Base-by-base conservation (phyloP, 2,329 filamentous ascomycete species). In the Alternaria novae-zelandiae region DNA sequence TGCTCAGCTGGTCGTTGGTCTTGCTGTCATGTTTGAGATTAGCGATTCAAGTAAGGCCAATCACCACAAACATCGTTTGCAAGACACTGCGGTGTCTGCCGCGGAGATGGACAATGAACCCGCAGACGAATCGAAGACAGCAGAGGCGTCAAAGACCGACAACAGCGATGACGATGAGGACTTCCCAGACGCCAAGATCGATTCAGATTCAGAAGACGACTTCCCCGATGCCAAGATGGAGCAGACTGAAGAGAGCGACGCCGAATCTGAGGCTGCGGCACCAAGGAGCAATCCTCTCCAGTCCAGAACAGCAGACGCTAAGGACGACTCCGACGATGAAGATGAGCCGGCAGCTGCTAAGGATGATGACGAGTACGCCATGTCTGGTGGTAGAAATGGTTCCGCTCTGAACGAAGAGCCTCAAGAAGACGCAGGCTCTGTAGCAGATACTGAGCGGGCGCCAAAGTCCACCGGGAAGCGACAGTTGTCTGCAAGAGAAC, bases 1-100 rank as follows among this genome's bases (percentile, higher is more conserved):
- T 2, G 91, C 93, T 7, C 94, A 95, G 73, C 84, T 98, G 26
- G 83, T 97, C 2, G 87, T 99, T 30, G 96, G 96, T 0, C 92
- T 98, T 75, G 94, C 90, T 2, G 86, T 97, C 47, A 86, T 97
- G 80, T 99, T 97, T 80, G 90, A 89, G 72, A 90, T 98, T 56
- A 97, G 93, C 72, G 92, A 96, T 59, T 91, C 94, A 73, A 97
- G 94, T 80, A 92, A 93, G 77, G 86, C 85, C 5, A 91, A 89
- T 61, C 94, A 97, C 78, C 85, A 89, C 45, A 95, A 92, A 77
- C 91, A 96, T 77, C 86, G 90, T 58, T 68, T 90, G 32, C 82
- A 85, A n/a, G 82, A 84, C 56, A 69, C 70, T n/a, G 65, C 65
- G 28, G 63, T 65, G 57, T 59, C 66, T 51, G 72, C 67, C 55